Evolutionary conservation across 1,284 basidiomycete genomes (phyloP).

Genomic region (Ustilago shanxiensis): DNA sequence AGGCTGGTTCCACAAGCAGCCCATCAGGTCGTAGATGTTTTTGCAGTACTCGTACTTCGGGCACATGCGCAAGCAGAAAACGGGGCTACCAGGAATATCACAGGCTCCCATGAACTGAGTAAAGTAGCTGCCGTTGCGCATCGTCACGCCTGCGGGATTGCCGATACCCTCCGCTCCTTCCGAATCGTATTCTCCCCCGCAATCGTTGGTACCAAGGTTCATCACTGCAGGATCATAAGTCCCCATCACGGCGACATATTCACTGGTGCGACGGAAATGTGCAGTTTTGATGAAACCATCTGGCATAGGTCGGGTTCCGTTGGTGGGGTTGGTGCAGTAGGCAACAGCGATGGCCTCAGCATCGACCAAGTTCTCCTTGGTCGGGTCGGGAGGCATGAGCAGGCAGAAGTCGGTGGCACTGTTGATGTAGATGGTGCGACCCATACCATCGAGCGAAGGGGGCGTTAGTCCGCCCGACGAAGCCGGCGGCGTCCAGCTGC

Average conservation of each 20-base stretch:
- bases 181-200: slow-evolving; percentile 56
- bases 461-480: slow-evolving; percentile 28
- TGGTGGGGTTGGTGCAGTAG: slow-evolving; percentile 63
- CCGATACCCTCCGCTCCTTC: slow-evolving; percentile 57
- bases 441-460: slow-evolving; percentile 35
- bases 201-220: slow-evolving; percentile 62
- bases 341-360: slow-evolving; percentile 64
- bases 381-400: slow-evolving; percentile 64
- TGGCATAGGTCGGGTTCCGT: slow-evolving; percentile 61
- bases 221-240: slow-evolving; percentile 61
- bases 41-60: slow-evolving; percentile 57
- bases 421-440: slow-evolving; percentile 53
- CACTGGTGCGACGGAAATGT: slow-evolving; percentile 55
- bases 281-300: slow-evolving; percentile 65
- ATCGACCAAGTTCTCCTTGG: slow-evolving; percentile 61
- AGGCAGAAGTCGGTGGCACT: slow-evolving; percentile 61
- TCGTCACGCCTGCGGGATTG: slow-evolving; percentile 61
- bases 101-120: slow-evolving; percentile 62
- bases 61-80: slow-evolving; percentile 62
- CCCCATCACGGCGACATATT: slow-evolving; percentile 60
- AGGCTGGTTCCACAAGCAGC: slow-evolving; percentile 52
- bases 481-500: slow-evolving; percentile 46
- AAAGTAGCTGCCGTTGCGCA: slow-evolving; percentile 57
- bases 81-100: slow-evolving; percentile 58
- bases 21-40: slow-evolving; percentile 64